These are phyloP conservation scores for Celoporthe dispersa DNA, from an alignment of 2,329 filamentous ascomycete species.

Conservation along the genomic window DNA sequence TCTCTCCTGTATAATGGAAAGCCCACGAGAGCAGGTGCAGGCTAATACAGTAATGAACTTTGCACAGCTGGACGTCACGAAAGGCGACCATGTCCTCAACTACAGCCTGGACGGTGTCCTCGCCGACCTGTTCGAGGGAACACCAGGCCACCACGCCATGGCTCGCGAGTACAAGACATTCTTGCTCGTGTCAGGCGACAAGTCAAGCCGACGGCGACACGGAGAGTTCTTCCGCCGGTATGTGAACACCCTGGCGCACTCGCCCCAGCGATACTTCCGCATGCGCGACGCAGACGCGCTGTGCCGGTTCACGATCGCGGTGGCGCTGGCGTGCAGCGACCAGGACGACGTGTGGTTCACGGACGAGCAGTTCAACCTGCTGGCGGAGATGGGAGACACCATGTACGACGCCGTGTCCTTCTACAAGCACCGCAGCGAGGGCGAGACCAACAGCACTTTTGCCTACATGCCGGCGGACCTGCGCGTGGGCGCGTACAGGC, in stretches of 20 bases:
- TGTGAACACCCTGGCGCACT: conserved; percentile 34
- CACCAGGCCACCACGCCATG: conserved; percentile 28
- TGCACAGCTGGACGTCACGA: neutral
- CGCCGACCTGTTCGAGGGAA: conserved; percentile 30
- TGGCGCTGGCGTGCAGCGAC: conserved; percentile 40
- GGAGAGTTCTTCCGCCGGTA: conserved; percentile 38
- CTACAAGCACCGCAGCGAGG: conserved; percentile 41
- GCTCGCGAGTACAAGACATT: conserved; percentile 33
- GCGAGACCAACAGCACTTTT: conserved; percentile 41
- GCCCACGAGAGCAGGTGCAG: too few relatives aligned
- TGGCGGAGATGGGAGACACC: conserved; percentile 36
- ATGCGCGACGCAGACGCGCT: conserved; percentile 41
- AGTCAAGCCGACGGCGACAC: conserved; percentile 26
- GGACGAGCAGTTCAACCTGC: conserved; percentile 32
- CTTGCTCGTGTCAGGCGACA: conserved; percentile 33
- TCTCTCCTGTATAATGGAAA: too few relatives aligned
- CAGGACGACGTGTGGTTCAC: conserved; percentile 34
- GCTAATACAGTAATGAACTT: too few relatives aligned
- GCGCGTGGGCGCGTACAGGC: conserved; percentile 34
- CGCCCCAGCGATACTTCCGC: conserved; percentile 39
- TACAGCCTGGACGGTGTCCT: conserved; percentile 32
- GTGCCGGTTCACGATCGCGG: conserved; percentile 38
- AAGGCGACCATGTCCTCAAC: conserved; percentile 26
- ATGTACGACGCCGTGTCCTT: conserved; percentile 41
- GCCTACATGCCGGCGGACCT: conserved; percentile 36